Evolutionary conservation across 306 rosid genomes (phyloP), one percentile per base, ranked within the genome.

Genomic region (Pachyrhizus erosus): DNA sequence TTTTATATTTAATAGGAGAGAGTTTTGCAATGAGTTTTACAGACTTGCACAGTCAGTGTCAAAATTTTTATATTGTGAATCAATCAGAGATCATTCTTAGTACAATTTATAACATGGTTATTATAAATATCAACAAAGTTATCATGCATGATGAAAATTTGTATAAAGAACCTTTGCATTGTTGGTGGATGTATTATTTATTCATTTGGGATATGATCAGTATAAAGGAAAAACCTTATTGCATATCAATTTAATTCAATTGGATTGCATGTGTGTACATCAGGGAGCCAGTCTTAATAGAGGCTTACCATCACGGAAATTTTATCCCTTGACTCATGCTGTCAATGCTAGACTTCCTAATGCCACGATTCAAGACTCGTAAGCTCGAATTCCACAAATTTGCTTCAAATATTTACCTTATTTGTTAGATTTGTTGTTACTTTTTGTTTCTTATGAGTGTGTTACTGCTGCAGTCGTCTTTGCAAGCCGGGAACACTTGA

Each of bases 261-360:
- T 71, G 54, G 15, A 7, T 0, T 33, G 26, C 12, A 26, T 76
- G 34, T 20, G 6, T 55, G 31, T 54, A 3, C 0, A 24, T 39
- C 68, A 93, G 98, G 98, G 97, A 2, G 55, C 82, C 7, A 90
- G 97, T 82, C 94, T 91, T 80, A 84, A 87, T 11, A 52, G 54
- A 73, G 78, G 64, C 66, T 79, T 89, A 49, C 87, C 90, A 24
- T 49, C 87, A 9, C 26, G 7, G 42, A 86, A 70, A 77, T 82
- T 85, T 26, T 79, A 80, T 76, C 92, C 90, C 2, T 37, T 90
- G 84, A 73, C 89, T 51, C 80, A 78, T 64, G 80, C 88, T 5
- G 83, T 55, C 7, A 69, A 88, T 79, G 93, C 92, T 17, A 89
- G 70, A 46, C 27, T 79, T 20, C 70, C 71, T 4, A 90, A 82